Conservation (phyloP, 208 protist species). For the Endotrypanum monterogeii region DNA sequence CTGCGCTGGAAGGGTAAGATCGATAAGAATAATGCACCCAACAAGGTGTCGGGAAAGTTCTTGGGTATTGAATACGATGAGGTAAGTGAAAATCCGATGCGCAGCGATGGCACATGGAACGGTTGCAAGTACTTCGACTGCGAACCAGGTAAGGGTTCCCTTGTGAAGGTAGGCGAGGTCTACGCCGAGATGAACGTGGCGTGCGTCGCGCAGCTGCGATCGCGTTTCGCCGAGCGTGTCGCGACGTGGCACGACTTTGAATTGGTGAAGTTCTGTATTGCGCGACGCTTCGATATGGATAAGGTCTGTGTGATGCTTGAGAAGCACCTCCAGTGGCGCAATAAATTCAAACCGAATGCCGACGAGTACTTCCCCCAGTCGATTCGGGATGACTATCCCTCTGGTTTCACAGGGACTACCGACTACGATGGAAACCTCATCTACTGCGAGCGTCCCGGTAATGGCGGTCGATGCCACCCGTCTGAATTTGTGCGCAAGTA, state of each 20-base stretch:
- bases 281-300: conserved; percentile 75
- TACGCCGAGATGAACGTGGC: conserved; percentile 62
- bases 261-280: conserved; percentile 86
- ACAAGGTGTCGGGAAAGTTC: conserved; percentile 50
- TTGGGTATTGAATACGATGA: conserved; percentile 75
- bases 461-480: conserved; percentile 59
- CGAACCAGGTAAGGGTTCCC: conserved; percentile 39
- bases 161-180: conserved; percentile 50
- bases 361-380: conserved; percentile 81
- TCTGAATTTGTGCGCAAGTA: conserved; percentile 68
- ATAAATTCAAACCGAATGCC: conserved; percentile 48
- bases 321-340: conserved; percentile 73
- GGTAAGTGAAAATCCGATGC: conserved; percentile 42
- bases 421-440: conserved; percentile 85
- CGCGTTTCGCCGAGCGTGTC: conserved; percentile 66
- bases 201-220: conserved; percentile 42
- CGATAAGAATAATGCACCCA: conserved; percentile 51
- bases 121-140: conserved; percentile 63
- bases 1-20: conserved; percentile 66
- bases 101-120: conserved; percentile 60
- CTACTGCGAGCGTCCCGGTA: conserved; percentile 83
- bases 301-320: conserved; percentile 77
- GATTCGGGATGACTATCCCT: conserved; percentile 72
- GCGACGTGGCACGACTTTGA: conserved; percentile 78
- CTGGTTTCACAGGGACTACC: conserved; percentile 60